These are phyloP conservation scores for Byssothecium circinans DNA, from an alignment of 2,329 filamentous ascomycete species.

Conservation along the genomic window DNA sequence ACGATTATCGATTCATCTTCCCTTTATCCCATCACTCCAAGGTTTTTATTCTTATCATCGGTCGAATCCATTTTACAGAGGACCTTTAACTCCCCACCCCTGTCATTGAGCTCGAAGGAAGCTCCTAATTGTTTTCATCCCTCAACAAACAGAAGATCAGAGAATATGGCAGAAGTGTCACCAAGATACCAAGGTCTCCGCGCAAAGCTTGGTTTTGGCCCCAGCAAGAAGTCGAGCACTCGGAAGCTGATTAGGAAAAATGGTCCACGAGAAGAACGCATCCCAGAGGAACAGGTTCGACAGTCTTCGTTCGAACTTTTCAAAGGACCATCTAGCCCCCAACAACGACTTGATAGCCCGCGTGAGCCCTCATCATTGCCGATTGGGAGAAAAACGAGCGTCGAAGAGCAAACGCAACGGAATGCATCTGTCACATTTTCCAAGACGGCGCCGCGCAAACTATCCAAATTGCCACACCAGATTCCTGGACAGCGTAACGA, in stretches of 20 bases:
- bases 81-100: too few relatives aligned
- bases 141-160: not conserved
- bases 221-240: not conserved
- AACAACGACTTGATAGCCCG: not conserved
- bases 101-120: not conserved
- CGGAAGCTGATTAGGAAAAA: conserved; percentile 11
- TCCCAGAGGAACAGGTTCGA: not conserved
- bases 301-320: conserved; percentile 2
- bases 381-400: not conserved
- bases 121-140: not conserved
- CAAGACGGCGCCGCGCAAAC: conserved; percentile 1
- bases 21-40: too few relatives aligned
- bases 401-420: not conserved
- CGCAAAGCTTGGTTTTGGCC: conserved; percentile 7
- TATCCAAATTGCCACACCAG: conserved; percentile 1
- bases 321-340: not conserved
- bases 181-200: conserved; percentile 5
- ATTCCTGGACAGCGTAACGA: not conserved
- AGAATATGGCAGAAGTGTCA: conserved; percentile 4
- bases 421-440: not conserved
- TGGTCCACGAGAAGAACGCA: not conserved
- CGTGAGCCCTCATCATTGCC: not conserved
- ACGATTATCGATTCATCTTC: not conserved
- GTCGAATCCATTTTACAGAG: too few relatives aligned
- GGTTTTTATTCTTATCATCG: too few relatives aligned